Conservation (phyloP, 2,329 filamentous ascomycete genomes). For the Sordariomycetes sp. region DNA sequence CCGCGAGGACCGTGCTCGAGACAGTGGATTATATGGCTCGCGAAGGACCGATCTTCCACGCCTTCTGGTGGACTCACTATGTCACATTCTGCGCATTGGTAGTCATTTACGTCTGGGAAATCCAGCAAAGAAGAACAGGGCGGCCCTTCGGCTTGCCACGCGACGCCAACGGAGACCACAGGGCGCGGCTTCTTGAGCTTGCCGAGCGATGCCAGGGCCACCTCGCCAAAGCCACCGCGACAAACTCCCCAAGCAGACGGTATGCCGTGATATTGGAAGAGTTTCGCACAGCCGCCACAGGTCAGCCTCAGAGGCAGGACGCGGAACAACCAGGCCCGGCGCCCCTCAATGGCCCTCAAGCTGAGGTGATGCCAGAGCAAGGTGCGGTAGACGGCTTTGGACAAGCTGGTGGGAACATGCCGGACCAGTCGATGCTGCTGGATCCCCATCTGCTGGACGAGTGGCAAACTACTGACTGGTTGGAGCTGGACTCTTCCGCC, state of each 20-base stretch:
- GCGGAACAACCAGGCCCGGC: background rate
- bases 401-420: background rate
- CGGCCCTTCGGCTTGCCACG: background rate
- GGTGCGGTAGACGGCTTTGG: background rate
- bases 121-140: constrained; percentile 24
- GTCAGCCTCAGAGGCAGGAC: constrained; percentile 2
- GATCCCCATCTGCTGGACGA: constrained; percentile 5
- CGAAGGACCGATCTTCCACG: constrained; percentile 31
- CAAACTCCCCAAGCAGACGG: constrained; percentile 10
- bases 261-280: constrained; percentile 13
- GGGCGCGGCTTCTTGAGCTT: constrained; percentile 22
- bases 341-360: background rate
- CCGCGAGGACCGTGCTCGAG: constrained; percentile 33
- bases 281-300: constrained; percentile 9
- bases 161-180: background rate
- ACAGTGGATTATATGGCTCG: constrained; percentile 29
- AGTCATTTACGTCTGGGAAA: constrained; percentile 44
- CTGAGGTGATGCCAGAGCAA: background rate
- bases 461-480: constrained; percentile 8
- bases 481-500: constrained; percentile 11
- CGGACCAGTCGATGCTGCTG: no score
- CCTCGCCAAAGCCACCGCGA: constrained; percentile 7
- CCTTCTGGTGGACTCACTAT: constrained; percentile 45
- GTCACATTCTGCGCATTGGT: constrained; percentile 44
- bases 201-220: constrained; percentile 20